Evolutionary conservation across 2,329 filamentous ascomycete species (phyloP).

Genomic region (Fusarium floridanum): DNA sequence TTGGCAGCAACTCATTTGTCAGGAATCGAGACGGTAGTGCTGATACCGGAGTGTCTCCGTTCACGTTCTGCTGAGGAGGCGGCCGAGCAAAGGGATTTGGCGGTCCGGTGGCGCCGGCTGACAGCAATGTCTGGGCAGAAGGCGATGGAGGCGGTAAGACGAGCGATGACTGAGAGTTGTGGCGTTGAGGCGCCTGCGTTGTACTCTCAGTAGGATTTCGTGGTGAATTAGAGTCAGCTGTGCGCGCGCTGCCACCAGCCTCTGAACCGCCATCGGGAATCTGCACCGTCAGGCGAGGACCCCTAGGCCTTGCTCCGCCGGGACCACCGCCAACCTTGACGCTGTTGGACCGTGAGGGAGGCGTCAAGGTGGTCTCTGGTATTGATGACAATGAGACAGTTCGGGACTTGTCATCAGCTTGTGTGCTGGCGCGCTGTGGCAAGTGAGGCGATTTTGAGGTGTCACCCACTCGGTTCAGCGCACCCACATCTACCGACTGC

Average conservation of each 20-base stretch:
- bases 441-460: slow-evolving; percentile 67
- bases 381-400: slow-evolving; percentile 70
- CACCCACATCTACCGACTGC: slow-evolving; percentile 74
- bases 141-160: slow-evolving; percentile 94
- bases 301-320: slow-evolving; percentile 78
- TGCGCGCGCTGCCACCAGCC: slow-evolving; percentile 70
- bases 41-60: slow-evolving; percentile 82
- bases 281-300: slow-evolving; percentile 88
- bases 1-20: slow-evolving; percentile 87
- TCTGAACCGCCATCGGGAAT: slow-evolving; percentile 94
- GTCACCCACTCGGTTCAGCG: slow-evolving; percentile 64
- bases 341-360: slow-evolving; percentile 84
- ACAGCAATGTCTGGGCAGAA: slow-evolving; percentile 85
- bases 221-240: slow-evolving; percentile 77
- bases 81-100: slow-evolving; percentile 96
- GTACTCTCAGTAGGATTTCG: slow-evolving; percentile 70
- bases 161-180: slow-evolving; percentile 73
- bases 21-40: slow-evolving; percentile 93
- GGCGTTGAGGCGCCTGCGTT: slow-evolving; percentile 64
- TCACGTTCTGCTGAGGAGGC: slow-evolving; percentile 75
- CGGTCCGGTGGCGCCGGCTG: slow-evolving; percentile 90
- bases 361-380: slow-evolving; percentile 74
- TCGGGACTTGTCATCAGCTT: slow-evolving; percentile 60
- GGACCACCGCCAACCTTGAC: slow-evolving; percentile 66
- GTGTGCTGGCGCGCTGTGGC: slow-evolving; percentile 63